Evolutionary conservation across 1,284 basidiomycete species (phyloP).

Genomic region (Xerocomus minutiporus): DNA sequence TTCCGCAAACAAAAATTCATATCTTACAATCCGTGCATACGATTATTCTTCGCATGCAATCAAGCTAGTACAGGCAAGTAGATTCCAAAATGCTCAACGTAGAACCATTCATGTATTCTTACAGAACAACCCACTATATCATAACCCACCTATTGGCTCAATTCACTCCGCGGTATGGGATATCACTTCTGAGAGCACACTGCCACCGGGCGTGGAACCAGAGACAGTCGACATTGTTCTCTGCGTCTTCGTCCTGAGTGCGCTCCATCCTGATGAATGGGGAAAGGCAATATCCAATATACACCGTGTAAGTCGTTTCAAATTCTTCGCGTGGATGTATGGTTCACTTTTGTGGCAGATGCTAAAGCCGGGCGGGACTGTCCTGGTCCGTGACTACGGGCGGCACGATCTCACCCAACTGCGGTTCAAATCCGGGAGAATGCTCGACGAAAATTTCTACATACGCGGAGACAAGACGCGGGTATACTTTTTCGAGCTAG

Average conservation of each 20-base stretch:
- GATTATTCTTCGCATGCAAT: constrained; percentile 92
- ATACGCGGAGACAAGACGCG: constrained; percentile 94
- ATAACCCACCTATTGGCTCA: constrained; percentile 59
- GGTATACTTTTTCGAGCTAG: constrained; percentile 91
- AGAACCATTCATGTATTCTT: not conserved
- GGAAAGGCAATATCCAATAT: constrained; percentile 80
- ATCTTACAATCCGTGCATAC: constrained; percentile 72
- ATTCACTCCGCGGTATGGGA: constrained; percentile 91
- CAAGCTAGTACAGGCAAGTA: constrained; percentile 76
- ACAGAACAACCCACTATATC: constrained; percentile 70
- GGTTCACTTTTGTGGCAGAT: constrained; percentile 47
- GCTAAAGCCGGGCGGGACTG: constrained; percentile 82
- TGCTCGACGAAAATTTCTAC: constrained; percentile 92
- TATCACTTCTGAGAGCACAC: constrained; percentile 54
- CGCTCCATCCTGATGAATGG: constrained; percentile 95
- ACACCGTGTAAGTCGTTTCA: constrained; percentile 50
- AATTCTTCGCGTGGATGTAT: not conserved
- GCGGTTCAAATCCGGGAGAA: constrained; percentile 82
- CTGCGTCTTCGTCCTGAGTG: constrained; percentile 94
- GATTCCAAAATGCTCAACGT: not conserved
- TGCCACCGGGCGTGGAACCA: constrained; percentile 65
- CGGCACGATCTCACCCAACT: constrained; percentile 92
- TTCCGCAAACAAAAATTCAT: constrained; percentile 76
- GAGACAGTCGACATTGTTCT: constrained; percentile 81
- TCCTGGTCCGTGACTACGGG: constrained; percentile 93